Evolutionary conservation across 495 filamentous ascomycete genomes (phyloP).

Genomic region (Neurospora terricola): DNA sequence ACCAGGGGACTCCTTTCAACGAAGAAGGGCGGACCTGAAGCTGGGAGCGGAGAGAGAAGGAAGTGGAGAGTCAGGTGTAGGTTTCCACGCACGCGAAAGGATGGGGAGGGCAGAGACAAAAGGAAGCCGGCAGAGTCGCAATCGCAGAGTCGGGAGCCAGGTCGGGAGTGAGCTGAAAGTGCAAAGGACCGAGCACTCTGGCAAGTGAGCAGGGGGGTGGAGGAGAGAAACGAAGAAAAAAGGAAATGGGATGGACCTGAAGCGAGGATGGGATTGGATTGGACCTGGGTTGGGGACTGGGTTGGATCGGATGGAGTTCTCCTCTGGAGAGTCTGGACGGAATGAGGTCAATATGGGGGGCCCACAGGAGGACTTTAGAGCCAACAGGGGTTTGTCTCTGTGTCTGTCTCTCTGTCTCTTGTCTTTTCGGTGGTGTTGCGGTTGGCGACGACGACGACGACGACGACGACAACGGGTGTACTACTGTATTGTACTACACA

Average conservation of each 20-base stretch:
- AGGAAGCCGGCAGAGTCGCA: neutral
- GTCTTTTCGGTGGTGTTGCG: neutral
- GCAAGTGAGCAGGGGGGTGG: neutral
- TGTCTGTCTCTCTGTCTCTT: neutral
- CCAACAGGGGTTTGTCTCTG: neutral
- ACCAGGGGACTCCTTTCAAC: neutral
- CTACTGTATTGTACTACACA: neutral
- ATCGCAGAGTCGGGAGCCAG: neutral
- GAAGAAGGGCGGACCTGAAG: neutral
- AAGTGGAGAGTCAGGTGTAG: neutral
- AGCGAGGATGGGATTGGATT: neutral
- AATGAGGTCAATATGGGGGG: neutral
- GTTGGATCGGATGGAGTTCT: neutral
- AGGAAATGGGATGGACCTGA: neutral
- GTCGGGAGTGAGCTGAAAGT: neutral
- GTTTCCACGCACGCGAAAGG: neutral
- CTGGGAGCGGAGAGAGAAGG: neutral
- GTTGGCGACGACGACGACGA: neutral
- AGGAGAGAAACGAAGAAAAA: neutral
- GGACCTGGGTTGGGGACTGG: neutral
- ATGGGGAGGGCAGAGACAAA: neutral
- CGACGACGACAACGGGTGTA: neutral
- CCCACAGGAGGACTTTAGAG: neutral
- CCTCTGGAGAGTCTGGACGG: neutral
- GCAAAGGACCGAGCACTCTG: neutral